Evolutionary conservation across 306 rosid species (phyloP), one percentile per base, ranked within the genome.

Genomic region (Abrus pulchellus): DNA sequence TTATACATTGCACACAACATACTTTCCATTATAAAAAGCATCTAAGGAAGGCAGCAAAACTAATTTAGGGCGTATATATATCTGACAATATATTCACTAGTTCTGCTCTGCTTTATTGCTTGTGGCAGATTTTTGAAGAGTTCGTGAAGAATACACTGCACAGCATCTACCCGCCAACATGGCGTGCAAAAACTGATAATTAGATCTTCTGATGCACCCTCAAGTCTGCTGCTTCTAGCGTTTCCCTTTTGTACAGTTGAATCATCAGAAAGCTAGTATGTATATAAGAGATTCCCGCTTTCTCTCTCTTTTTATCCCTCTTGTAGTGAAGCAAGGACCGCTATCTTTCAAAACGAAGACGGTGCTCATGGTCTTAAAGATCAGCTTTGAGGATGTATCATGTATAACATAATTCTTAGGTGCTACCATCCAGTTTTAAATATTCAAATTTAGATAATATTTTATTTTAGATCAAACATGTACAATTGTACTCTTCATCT

Each of bases 81-180:
- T 68, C 49, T 59, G 50, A 9, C 54, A 57, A 65, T 73, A 29
- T 9, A 13, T 57, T 75, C 48, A n/a, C 9, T 49, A 53, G 29
- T 38, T 60, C 2, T 50, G 5, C 9, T 77, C 34, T 60, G 20
- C 20, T 20, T 20, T 20, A 20, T 65, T 85, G 3, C 32, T 33
- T 41, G 49, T 85, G 78, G 71, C 88, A 88, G 90, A 78, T 74
- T 69, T 78, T 64, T 33, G 30, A 53, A n/a, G 81, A 57, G 74
- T 41, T 40, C 61, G 5, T 47, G 34, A 49, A 28, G 57, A 61
- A 62, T 47, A 20, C 20, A 20, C 20, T 20, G 20, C 20, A 20
- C 20, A 20, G 20, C 20, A 20, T 20, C 20, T 20, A 20, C 66
- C 53, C 8, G 59, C 30, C 29, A 63, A 44, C 57, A 72, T 36